These are phyloP conservation scores for Eimeria tenella DNA, from an alignment of 169 alveolate genomes.

Conservation along the genomic window DNA sequence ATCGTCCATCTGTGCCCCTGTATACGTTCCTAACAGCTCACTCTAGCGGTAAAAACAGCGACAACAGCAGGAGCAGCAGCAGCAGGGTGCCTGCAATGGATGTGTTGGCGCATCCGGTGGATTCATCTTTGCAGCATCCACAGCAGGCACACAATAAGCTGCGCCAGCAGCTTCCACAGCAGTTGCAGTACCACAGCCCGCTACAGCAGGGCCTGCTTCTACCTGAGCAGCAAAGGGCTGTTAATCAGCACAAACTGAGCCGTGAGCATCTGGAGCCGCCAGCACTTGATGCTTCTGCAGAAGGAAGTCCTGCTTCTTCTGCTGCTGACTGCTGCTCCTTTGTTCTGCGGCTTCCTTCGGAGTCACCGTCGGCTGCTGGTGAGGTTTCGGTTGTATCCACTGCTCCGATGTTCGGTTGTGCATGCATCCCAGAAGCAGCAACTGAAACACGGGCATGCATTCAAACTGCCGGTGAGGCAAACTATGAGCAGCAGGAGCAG, in stretches of 20 bases:
- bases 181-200: background rate
- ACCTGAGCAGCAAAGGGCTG: background rate
- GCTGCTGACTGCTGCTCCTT: constrained; percentile 33
- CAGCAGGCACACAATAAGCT: background rate
- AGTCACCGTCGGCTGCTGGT: constrained; percentile 1
- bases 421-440: background rate
- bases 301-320: background rate
- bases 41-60: background rate
- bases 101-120: background rate
- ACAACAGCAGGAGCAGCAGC: constrained; percentile 38
- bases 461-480: background rate
- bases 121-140: background rate
- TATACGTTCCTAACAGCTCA: background rate
- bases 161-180: background rate
- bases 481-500: constrained; percentile 1
- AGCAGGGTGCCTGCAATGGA: background rate
- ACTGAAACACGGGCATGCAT: background rate
- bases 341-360: constrained; percentile 3
- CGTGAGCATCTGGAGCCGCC: background rate
- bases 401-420: background rate
- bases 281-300: background rate
- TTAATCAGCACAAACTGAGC: background rate
- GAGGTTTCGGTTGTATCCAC: background rate
- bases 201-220: constrained; percentile 15
- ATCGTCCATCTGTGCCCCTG: background rate